Conservation (phyloP, 768 basidiomycete genomes). For the Phaffia australis region DNA sequence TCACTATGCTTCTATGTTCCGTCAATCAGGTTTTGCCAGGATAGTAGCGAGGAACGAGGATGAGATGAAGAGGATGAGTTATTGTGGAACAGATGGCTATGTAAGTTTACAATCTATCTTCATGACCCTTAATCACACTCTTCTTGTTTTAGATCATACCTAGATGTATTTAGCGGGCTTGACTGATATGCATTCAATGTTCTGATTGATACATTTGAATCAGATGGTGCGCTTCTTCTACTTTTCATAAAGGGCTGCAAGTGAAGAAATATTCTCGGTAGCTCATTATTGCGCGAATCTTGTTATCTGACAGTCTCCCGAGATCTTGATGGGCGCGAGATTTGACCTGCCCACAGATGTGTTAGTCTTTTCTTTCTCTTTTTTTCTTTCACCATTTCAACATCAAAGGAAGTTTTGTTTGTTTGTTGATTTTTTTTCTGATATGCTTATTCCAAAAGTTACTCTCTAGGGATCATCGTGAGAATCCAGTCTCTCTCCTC, state of each 20-base stretch:
- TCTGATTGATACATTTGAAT: slow-evolving; percentile 45
- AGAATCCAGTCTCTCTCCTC: no score
- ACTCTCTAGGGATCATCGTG: no score
- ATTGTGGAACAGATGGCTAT: slow-evolving; percentile 39
- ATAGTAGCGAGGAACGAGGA: slow-evolving; percentile 87
- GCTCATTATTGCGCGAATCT: background rate
- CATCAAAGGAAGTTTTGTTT: no score
- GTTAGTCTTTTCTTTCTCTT: slow-evolving; percentile 44
- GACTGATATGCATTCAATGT: slow-evolving; percentile 75
- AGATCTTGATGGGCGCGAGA: slow-evolving; percentile 79
- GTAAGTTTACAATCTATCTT: slow-evolving; percentile 26
- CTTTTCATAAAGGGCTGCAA: no score
- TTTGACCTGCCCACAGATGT: slow-evolving; percentile 92
- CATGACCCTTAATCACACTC: no score
- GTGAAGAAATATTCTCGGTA: no score
- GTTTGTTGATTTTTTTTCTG: no score
- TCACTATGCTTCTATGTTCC: background rate
- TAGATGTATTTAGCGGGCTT: slow-evolving; percentile 37
- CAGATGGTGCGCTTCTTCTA: background rate
- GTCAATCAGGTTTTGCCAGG: slow-evolving; percentile 17
- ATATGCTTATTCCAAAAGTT: no score
- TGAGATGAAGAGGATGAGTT: slow-evolving; percentile 47
- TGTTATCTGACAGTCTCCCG: slow-evolving; percentile 53
- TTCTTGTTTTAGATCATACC: background rate
- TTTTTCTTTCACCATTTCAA: background rate